Percentiles rank a stretch among this genome's conserved stretches.
These are phyloP conservation scores for Lasiodiplodia sp. DNA, from an alignment of 2,329 filamentous ascomycete genomes.

Conservation along the genomic window DNA sequence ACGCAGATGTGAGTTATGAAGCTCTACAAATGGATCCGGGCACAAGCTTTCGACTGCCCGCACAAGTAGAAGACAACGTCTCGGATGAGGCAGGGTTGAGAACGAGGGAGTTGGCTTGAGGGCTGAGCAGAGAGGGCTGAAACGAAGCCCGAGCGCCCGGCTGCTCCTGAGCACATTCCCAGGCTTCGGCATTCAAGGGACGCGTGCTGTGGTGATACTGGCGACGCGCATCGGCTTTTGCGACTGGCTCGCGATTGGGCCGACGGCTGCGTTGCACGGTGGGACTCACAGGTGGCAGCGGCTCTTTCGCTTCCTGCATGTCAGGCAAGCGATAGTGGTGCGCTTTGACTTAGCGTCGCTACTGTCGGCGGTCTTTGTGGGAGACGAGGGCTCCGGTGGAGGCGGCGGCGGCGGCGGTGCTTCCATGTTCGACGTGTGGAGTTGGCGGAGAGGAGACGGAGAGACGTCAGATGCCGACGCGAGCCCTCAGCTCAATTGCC, in stretches of 20 bases:
- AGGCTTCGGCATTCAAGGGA: slow-evolving; percentile 8
- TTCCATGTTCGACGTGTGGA: slow-evolving; percentile 24
- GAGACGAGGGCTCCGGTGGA: slow-evolving; percentile 23
- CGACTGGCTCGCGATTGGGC: slow-evolving; percentile 22
- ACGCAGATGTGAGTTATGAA: too few species aligned
- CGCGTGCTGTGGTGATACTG: slow-evolving; percentile 14
- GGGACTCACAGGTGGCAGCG: slow-evolving; percentile 47
- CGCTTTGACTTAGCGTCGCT: slow-evolving; percentile 37
- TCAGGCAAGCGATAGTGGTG: slow-evolving; percentile 41
- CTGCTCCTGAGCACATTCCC: background rate
- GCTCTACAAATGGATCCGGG: too few species aligned
- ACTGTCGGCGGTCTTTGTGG: slow-evolving; percentile 30
- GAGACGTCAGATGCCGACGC: slow-evolving; percentile 25
- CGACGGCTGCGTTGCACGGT: slow-evolving; percentile 15
- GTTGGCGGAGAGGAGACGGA: slow-evolving; percentile 20
- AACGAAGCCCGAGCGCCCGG: slow-evolving; percentile 2
- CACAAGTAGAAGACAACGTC: too few species aligned
- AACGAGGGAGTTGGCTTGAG: background rate
- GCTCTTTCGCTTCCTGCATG: slow-evolving; percentile 49
- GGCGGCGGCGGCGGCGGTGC: slow-evolving; percentile 27
- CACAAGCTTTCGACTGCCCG: too few species aligned
- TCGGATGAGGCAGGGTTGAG: too few species aligned
- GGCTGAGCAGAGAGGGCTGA: background rate
- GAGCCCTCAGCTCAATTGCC: slow-evolving; percentile 19
- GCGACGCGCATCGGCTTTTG: slow-evolving; percentile 26